Evolutionary conservation across 2,329 filamentous ascomycete genomes (phyloP).

Genomic region (Fusarium floridanum): DNA sequence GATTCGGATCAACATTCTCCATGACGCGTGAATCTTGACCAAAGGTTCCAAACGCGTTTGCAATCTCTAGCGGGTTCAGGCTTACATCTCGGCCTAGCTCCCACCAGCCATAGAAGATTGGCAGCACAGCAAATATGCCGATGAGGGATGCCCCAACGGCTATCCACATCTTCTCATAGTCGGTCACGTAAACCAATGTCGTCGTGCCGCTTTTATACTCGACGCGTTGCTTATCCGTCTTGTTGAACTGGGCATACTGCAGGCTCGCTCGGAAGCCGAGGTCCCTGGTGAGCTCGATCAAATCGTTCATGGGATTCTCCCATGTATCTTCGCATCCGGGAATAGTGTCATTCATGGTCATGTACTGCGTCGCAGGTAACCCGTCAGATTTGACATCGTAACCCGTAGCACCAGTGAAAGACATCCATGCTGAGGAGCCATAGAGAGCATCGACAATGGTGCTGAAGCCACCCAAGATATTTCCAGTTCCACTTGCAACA

Average conservation of each 20-base stretch:
- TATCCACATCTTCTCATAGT: slow-evolving; percentile 41
- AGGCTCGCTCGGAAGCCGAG: slow-evolving; percentile 39
- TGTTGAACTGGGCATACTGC: slow-evolving; percentile 35
- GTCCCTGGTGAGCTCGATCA: slow-evolving; percentile 40
- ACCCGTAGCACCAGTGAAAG: slow-evolving; percentile 33
- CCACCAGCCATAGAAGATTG: slow-evolving; percentile 44
- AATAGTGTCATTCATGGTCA: slow-evolving; percentile 23
- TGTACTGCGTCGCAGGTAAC: slow-evolving; percentile 33
- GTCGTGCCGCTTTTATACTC: slow-evolving; percentile 24
- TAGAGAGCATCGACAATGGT: slow-evolving; percentile 26
- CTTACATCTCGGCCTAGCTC: slow-evolving; percentile 41
- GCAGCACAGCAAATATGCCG: slow-evolving; percentile 32
- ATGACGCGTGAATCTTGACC: slow-evolving; percentile 35
- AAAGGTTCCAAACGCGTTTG: slow-evolving; percentile 39
- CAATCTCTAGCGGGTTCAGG: slow-evolving; percentile 38
- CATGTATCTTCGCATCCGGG: slow-evolving; percentile 26
- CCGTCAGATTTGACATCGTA: slow-evolving; percentile 21
- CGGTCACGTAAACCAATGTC: slow-evolving; percentile 33
- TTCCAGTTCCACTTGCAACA: slow-evolving; percentile 16
- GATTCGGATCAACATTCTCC: slow-evolving; percentile 36
- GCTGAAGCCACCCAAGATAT: slow-evolving; percentile 35
- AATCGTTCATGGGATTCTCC: slow-evolving; percentile 39
- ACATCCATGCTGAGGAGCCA: slow-evolving; percentile 21
- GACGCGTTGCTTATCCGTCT: slow-evolving; percentile 33
- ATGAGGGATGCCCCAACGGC: slow-evolving; percentile 31